These are phyloP conservation scores for Talaromyces sp. DNA, from an alignment of 2,329 filamentous ascomycete species.

Conservation along the genomic window DNA sequence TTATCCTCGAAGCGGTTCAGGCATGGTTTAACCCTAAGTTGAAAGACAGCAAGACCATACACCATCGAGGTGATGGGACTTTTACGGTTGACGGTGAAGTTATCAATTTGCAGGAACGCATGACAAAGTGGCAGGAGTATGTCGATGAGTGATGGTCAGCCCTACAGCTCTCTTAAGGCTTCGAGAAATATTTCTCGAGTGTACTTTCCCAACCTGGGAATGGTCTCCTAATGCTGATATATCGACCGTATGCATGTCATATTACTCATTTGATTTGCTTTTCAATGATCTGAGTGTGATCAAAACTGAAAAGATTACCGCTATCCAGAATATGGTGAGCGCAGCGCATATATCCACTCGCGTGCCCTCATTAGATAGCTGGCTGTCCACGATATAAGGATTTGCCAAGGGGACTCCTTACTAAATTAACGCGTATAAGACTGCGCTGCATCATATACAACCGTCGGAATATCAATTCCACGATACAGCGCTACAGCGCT, in stretches of 20 bases:
- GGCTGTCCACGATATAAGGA: no score
- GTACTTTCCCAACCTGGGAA: neutral
- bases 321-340: no score
- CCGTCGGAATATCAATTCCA: no score
- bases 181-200: neutral
- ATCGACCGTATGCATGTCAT: neutral
- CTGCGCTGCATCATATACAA: no score
- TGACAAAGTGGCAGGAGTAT: slow-evolving; percentile 4
- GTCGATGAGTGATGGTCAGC: neutral
- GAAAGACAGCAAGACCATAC: neutral
- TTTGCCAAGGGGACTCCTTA: no score
- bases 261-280: neutral
- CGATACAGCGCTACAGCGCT: no score
- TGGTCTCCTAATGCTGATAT: neutral
- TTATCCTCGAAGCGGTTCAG: neutral
- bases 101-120: neutral
- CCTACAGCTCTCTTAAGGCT: neutral
- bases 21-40: neutral
- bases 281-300: neutral
- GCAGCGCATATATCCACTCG: no score
- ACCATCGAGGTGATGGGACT: neutral
- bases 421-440: no score
- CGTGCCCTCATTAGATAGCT: no score
- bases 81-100: neutral
- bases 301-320: no score